These are phyloP conservation scores for Thalassiosira mediterranea DNA, from an alignment of 352 stramenopile species.

Conservation along the genomic window DNA sequence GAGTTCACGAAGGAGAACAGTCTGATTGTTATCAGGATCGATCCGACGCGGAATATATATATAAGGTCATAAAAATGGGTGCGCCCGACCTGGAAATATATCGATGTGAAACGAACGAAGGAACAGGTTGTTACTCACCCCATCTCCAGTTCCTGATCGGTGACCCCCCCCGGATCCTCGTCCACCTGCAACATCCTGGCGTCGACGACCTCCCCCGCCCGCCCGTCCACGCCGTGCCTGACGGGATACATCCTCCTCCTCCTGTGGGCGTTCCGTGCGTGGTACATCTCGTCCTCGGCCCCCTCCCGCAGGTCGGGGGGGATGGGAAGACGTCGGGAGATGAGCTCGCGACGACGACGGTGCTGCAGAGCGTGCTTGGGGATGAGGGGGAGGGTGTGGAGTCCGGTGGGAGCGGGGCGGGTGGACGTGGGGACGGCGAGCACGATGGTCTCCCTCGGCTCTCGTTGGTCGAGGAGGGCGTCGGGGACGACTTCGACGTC, in stretches of 20 bases:
- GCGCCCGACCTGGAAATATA: too few species aligned
- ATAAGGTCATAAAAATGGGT: too few species aligned
- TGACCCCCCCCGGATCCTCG: too few species aligned
- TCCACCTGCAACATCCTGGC: neutral
- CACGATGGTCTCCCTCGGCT: neutral
- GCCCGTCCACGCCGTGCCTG: neutral
- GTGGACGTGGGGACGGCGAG: neutral
- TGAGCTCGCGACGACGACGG: constrained; percentile 29
- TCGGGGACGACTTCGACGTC: too few species aligned
- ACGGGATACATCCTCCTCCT: constrained; percentile 27
- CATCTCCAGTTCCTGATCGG: too few species aligned
- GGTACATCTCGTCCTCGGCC: constrained; percentile 14
- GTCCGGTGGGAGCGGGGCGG: neutral
- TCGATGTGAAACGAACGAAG: too few species aligned
- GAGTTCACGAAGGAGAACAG: constrained; percentile 19
- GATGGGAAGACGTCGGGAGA: constrained; percentile 4
- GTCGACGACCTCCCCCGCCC: neutral
- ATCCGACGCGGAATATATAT: too few species aligned
- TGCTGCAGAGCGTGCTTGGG: constrained; percentile 24
- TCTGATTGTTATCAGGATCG: constrained; percentile 11
- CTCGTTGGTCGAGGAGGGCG: too few species aligned
- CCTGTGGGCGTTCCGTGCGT: constrained; percentile 5
- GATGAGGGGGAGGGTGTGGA: constrained; percentile 24
- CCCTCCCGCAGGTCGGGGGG: constrained; percentile 3
- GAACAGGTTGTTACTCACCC: too few species aligned